These are phyloP conservation scores for Massospora cicadina DNA, from an alignment of 371 early-diverging fungal species.

Conservation along the genomic window DNA sequence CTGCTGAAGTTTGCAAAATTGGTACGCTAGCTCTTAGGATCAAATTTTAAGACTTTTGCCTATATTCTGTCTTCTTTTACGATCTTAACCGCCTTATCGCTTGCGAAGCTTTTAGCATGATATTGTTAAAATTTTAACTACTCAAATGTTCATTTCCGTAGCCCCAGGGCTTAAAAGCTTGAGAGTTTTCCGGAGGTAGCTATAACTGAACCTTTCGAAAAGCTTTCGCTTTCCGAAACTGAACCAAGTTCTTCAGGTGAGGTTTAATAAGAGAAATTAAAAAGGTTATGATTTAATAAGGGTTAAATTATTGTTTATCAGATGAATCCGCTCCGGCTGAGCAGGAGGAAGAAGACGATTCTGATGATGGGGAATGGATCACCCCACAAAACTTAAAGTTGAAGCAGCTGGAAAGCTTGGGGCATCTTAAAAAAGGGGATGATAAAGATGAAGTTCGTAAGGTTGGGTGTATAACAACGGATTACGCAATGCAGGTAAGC, in stretches of 20 bases:
- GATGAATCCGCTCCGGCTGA: neutral
- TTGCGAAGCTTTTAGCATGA: no score
- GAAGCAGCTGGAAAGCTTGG: constrained; percentile 34
- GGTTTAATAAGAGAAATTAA: neutral
- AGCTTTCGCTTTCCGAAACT: neutral
- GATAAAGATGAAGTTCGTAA: constrained; percentile 23
- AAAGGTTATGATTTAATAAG: no score
- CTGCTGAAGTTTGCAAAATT: no score
- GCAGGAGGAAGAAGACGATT: constrained; percentile 23
- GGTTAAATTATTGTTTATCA: neutral
- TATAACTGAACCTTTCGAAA: constrained; percentile 8
- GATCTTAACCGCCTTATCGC: no score
- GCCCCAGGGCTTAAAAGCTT: no score
- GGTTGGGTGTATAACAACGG: constrained; percentile 83
- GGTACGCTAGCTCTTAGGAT: no score
- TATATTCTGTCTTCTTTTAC: no score
- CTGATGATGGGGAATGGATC: constrained; percentile 78
- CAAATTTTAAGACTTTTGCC: no score
- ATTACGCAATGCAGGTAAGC: constrained; percentile 87
- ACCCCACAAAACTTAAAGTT: constrained; percentile 72
- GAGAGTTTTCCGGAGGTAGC: constrained; percentile 13
- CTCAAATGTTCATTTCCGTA: no score
- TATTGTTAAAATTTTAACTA: no score
- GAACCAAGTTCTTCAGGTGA: neutral
- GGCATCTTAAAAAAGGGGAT: constrained; percentile 21